Percentiles rank a stretch among this genome's conserved stretches.
These are phyloP conservation scores for Elongisporangium anandrum DNA, from an alignment of 352 stramenopile genomes.

Conservation along the genomic window DNA sequence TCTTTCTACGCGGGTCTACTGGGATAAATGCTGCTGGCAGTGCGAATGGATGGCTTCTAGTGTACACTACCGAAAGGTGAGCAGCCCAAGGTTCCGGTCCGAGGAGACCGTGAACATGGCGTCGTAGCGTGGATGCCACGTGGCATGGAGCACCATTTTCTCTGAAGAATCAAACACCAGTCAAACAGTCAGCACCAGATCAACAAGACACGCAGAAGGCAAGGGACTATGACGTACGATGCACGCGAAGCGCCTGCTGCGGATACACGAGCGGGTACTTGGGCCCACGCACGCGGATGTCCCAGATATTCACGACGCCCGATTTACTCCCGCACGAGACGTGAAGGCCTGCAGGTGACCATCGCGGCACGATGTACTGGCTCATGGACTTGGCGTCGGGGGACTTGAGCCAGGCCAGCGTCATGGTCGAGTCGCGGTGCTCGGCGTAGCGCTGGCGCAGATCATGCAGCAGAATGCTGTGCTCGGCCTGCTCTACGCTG, in stretches of 20 bases:
- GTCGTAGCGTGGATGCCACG: constrained; percentile 82
- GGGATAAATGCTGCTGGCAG: not conserved
- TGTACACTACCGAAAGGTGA: constrained; percentile 62
- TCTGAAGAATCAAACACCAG: constrained; percentile 36
- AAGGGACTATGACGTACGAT: constrained; percentile 49
- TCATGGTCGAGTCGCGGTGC: constrained; percentile 38
- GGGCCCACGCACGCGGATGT: constrained; percentile 63
- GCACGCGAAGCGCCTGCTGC: constrained; percentile 68
- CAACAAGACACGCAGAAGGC: constrained; percentile 1
- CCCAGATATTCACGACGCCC: constrained; percentile 70
- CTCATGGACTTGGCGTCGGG: constrained; percentile 62
- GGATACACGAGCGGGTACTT: constrained; percentile 51
- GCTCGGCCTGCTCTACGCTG: constrained; percentile 52
- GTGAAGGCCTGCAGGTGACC: constrained; percentile 65
- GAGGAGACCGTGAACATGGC: constrained; percentile 84
- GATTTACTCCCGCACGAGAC: constrained; percentile 68
- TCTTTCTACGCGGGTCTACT: not conserved
- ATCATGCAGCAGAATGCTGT: constrained; percentile 76
- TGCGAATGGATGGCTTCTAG: constrained; percentile 1
- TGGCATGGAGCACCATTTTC: constrained; percentile 81
- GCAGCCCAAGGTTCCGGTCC: constrained; percentile 69
- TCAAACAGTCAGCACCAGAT: constrained; percentile 4
- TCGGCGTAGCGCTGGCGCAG: constrained; percentile 45
- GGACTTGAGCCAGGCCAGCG: constrained; percentile 49
- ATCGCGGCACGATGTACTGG: constrained; percentile 82